phyloP scores from a whole-genome alignment of 139 green algal genomes.

The Chlorella ohadii region DNA sequence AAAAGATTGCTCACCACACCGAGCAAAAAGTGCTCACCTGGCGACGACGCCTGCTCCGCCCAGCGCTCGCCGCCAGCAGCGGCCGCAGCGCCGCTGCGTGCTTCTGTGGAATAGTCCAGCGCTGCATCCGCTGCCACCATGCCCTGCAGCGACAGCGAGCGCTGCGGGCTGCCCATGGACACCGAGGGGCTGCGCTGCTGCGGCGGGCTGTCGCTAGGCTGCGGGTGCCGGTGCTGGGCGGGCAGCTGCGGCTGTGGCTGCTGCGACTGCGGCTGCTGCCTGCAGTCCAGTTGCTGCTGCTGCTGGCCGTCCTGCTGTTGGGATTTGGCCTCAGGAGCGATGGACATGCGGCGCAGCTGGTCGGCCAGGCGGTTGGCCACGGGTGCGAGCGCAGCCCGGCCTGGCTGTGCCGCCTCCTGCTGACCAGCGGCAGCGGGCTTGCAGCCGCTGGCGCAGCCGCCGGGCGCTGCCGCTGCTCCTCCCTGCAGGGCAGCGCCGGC shows the following conservation, averaged over 20 bases:
- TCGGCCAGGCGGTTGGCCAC: constrained; percentile 6
- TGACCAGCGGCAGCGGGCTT: neutral
- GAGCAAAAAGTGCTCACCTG: too few relatives aligned
- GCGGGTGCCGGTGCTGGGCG: too few relatives aligned
- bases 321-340: constrained; percentile 1
- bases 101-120: too few relatives aligned
- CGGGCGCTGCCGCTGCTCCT: neutral
- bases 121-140: neutral
- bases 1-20: too few relatives aligned
- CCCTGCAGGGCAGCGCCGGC: neutral
- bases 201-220: constrained; percentile 2
- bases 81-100: neutral
- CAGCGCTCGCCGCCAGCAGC: too few relatives aligned
- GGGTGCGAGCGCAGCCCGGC: neutral
- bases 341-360: constrained; percentile 27
- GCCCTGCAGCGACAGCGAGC: constrained; percentile 29
- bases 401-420: neutral
- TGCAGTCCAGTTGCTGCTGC: neutral
- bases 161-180: constrained; percentile 9
- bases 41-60: too few relatives aligned
- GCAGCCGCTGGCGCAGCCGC: too few relatives aligned
- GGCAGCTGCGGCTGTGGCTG: neutral
- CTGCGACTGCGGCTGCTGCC: neutral
- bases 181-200: constrained; percentile 11
- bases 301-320: too few relatives aligned